Conservation (phyloP, 179 eudicot species). For the Patellifolia procumbens region DNA sequence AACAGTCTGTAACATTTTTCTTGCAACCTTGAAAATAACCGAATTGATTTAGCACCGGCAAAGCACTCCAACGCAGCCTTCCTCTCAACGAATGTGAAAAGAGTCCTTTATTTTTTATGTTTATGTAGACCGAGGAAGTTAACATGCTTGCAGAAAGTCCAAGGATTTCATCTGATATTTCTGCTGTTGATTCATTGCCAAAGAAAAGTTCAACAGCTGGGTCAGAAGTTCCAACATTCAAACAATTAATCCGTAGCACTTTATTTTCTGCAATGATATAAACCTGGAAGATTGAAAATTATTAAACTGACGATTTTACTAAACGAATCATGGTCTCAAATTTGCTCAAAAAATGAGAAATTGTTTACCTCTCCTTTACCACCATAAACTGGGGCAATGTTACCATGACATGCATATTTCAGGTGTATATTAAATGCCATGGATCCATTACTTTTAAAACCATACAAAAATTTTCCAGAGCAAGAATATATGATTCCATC, state of each 20-base stretch:
- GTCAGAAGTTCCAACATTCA: conserved; percentile 39
- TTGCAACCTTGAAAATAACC: conserved; percentile 84
- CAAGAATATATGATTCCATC: conserved; percentile 72
- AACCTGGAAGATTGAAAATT: conserved; percentile 45
- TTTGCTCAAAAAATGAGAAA: background rate
- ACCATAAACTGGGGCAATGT: conserved; percentile 69
- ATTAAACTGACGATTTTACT: no score
- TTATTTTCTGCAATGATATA: conserved; percentile 81
- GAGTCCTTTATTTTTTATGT: conserved; percentile 59
- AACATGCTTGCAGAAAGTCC: conserved; percentile 64
- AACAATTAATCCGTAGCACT: conserved; percentile 53
- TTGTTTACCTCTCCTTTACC: conserved; percentile 59
- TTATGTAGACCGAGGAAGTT: conserved; percentile 65
- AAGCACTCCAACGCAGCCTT: conserved; percentile 57
- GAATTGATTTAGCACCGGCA: conserved; percentile 57
- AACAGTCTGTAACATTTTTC: conserved; percentile 62
- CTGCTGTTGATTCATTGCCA: conserved; percentile 47
- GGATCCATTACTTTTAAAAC: conserved; percentile 73
- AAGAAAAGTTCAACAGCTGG: conserved; percentile 62
- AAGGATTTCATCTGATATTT: conserved; percentile 55
- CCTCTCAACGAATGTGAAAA: conserved; percentile 62
- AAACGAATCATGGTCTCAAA: background rate
- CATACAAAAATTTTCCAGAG: conserved; percentile 55
- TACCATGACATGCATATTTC: conserved; percentile 58
- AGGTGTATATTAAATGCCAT: conserved; percentile 61